Evolutionary conservation across 1,284 basidiomycete species (phyloP).

Genomic region (Macrocystidia cucumis): DNA sequence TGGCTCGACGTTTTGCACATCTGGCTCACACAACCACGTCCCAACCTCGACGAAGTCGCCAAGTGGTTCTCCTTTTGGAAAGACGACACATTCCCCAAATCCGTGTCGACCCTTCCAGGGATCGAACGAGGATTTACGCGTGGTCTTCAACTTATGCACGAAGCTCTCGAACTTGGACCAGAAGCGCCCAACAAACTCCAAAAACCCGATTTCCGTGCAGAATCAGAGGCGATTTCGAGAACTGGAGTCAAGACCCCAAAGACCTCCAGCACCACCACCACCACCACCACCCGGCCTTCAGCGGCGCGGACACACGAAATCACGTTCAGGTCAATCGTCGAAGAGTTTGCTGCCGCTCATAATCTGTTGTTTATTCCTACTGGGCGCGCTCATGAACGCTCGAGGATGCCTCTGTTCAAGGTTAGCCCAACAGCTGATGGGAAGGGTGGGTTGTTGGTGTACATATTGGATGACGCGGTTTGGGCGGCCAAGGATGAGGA

Average conservation of each 20-base stretch:
- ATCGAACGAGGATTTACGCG: constrained; percentile 76
- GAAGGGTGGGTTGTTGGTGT: constrained; percentile 78
- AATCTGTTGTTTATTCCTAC: constrained; percentile 88
- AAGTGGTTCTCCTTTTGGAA: constrained; percentile 94
- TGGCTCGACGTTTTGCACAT: constrained; percentile 90
- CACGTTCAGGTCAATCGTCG: constrained; percentile 87
- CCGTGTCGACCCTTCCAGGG: constrained; percentile 54
- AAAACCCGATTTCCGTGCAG: constrained; percentile 53
- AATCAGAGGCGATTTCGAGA: too few species aligned
- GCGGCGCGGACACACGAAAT: constrained; percentile 60
- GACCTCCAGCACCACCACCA: constrained; percentile 18
- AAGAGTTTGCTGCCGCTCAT: constrained; percentile 76
- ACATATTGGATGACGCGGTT: constrained; percentile 83
- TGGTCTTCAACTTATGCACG: constrained; percentile 88
- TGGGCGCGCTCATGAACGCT: constrained; percentile 73
- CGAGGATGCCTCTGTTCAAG: constrained; percentile 82
- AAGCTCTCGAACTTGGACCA: constrained; percentile 78
- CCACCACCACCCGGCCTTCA: constrained; percentile 19
- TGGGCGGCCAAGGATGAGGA: constrained; percentile 54
- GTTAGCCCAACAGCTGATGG: constrained; percentile 76
- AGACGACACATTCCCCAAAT: constrained; percentile 62
- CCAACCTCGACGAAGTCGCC: constrained; percentile 85
- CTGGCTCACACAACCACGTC: constrained; percentile 83
- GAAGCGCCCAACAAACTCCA: constrained; percentile 60
- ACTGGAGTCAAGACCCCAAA: constrained; percentile 19